phyloP scores from a whole-genome alignment of 805 yeast species.

The Teunomyces barrocoloradensis region DNA sequence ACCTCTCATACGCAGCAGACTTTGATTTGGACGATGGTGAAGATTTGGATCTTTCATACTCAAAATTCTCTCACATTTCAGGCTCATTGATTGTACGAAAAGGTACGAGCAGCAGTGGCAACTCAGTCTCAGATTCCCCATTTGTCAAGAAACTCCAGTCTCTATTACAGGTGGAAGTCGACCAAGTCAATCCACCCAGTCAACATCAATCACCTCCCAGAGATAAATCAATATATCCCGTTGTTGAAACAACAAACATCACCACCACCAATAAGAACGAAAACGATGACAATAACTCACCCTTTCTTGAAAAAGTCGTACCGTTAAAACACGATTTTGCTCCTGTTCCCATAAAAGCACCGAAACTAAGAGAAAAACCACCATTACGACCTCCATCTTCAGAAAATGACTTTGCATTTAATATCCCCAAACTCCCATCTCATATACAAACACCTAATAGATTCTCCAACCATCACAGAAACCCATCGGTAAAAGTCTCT shows the following conservation, averaged over 20 bases:
- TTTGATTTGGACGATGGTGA: slow-evolving; percentile 14
- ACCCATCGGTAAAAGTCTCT: slow-evolving; percentile 37
- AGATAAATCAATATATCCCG: slow-evolving; percentile 2
- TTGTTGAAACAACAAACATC: neutral
- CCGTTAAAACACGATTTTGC: neutral
- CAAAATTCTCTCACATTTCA: slow-evolving; percentile 34
- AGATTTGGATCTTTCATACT: slow-evolving; percentile 32
- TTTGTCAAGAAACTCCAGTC: slow-evolving; percentile 28
- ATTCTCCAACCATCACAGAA: slow-evolving; percentile 15
- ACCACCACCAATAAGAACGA: neutral
- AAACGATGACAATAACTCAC: slow-evolving; percentile 16
- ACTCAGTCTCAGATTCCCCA: slow-evolving; percentile 20
- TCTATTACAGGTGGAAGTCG: slow-evolving; percentile 8
- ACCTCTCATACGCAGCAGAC: slow-evolving; percentile 8
- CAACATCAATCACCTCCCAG: neutral
- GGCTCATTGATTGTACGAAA: slow-evolving; percentile 18
- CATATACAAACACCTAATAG: neutral
- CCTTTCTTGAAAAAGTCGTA: slow-evolving; percentile 13
- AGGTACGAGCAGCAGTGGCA: slow-evolving; percentile 2
- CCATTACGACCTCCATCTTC: neutral
- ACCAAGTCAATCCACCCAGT: neutral
- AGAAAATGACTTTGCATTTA: neutral
- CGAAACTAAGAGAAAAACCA: slow-evolving; percentile 3
- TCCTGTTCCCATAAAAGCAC: slow-evolving; percentile 1
- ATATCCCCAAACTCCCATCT: neutral